Evolutionary conservation across 495 filamentous ascomycete genomes (phyloP).

Genomic region (Aspergillus sclerotioniger): DNA sequence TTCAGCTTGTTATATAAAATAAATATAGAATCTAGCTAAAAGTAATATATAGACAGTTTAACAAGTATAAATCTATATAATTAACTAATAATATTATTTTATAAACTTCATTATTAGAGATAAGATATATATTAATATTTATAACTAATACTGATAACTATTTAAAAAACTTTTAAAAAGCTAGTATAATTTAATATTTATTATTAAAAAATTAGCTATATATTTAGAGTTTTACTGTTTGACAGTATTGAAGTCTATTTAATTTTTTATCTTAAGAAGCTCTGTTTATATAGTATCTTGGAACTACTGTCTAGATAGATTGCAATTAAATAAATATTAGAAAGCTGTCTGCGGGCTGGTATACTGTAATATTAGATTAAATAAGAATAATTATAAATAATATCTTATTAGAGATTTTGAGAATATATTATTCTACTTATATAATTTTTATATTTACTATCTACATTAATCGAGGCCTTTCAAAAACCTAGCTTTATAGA

Average conservation of each 20-base stretch:
- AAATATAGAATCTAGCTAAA: not conserved
- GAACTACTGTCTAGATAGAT: not conserved
- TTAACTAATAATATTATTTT: not conserved
- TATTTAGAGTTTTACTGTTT: not conserved
- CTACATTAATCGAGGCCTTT: not conserved
- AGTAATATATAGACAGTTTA: not conserved
- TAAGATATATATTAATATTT: not conserved
- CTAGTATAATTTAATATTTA: not conserved
- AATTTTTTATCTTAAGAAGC: not conserved
- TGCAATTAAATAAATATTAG: not conserved
- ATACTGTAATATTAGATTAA: no score
- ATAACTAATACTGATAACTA: not conserved
- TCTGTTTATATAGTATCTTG: not conserved
- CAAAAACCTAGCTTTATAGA: not conserved
- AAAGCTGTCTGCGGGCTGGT: no score
- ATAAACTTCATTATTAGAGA: not conserved
- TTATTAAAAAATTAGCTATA: not conserved
- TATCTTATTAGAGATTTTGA: not conserved
- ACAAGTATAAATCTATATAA: not conserved
- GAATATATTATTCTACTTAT: not conserved
- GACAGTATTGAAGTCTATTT: not conserved
- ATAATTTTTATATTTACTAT: not conserved
- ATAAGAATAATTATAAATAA: not conserved
- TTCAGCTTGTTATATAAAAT: not conserved
- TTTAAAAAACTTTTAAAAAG: not conserved